A percentile compares a stretch with the other conserved stretches of the same genome.
These are phyloP conservation scores for Wallemia ichthyophaga DNA, from an alignment of 1,284 basidiomycete species.

Conservation along the genomic window DNA sequence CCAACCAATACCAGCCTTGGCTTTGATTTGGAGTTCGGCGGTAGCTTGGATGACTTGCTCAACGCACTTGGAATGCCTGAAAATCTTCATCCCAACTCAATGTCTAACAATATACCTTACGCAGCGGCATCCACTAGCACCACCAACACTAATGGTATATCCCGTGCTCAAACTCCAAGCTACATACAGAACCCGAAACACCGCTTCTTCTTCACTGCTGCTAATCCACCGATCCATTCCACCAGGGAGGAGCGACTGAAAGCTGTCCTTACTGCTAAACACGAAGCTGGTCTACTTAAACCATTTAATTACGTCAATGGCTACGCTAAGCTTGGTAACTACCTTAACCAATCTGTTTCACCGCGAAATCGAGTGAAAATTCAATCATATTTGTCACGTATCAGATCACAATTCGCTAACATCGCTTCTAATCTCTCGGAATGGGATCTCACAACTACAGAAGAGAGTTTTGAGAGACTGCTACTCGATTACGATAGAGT, in stretches of 20 bases:
- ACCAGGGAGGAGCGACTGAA: constrained; percentile 67
- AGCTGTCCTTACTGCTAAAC: constrained; percentile 81
- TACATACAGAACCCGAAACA: constrained; percentile 19
- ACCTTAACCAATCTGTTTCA: constrained; percentile 12
- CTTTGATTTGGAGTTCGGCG: constrained; percentile 4
- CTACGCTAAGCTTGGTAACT: constrained; percentile 55
- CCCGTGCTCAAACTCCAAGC: constrained; percentile 8
- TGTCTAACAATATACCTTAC: too few species aligned
- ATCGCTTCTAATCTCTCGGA: constrained; percentile 70
- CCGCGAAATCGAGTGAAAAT: neutral
- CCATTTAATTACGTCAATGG: constrained; percentile 94
- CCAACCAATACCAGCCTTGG: too few species aligned
- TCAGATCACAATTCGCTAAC: constrained; percentile 10
- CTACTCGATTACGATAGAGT: constrained; percentile 86
- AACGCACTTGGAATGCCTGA: neutral
- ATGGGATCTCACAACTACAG: constrained; percentile 89
- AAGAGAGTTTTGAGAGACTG: constrained; percentile 84
- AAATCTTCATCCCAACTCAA: neutral
- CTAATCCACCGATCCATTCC: constrained; percentile 64
- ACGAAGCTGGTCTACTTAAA: constrained; percentile 75
- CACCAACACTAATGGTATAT: neutral
- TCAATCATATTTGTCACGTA: neutral
- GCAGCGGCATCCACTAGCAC: neutral
- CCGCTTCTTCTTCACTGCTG: constrained; percentile 69
- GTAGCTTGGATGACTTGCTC: neutral